These are phyloP conservation scores for Salvia sclarea DNA, from an alignment of 305 asterid species.

Conservation along the genomic window DNA sequence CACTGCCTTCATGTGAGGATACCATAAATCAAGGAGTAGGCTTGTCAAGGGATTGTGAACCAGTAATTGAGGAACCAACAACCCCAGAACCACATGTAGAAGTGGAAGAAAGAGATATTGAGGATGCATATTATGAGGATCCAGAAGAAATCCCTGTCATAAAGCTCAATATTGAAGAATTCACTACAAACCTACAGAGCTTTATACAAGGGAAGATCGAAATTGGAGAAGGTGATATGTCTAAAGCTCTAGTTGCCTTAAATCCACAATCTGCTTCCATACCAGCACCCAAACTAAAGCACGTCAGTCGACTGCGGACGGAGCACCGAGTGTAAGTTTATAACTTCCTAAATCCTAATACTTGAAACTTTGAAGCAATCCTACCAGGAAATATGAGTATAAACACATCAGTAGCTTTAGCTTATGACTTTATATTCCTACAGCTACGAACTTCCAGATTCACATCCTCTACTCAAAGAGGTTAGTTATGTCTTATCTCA, in stretches of 20 bases:
- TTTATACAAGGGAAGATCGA: constrained; percentile 61
- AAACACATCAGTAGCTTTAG: constrained; percentile 32
- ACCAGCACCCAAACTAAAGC: constrained; percentile 78
- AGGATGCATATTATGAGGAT: constrained; percentile 79
- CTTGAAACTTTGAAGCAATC: background rate
- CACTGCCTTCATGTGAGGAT: constrained; percentile 48
- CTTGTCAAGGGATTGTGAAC: constrained; percentile 48
- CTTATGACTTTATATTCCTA: constrained; percentile 36
- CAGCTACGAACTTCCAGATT: constrained; percentile 91
- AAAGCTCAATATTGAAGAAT: constrained; percentile 70
- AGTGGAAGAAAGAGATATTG: constrained; percentile 68
- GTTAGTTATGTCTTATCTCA: constrained; percentile 49
- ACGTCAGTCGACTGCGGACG: constrained; percentile 76
- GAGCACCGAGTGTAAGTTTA: constrained; percentile 92
- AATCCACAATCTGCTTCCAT: constrained; percentile 67
- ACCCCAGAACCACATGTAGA: constrained; percentile 68
- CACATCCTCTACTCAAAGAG: constrained; percentile 71
- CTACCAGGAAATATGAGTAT: background rate
- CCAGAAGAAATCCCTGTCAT: constrained; percentile 91
- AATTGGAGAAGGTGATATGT: constrained; percentile 66
- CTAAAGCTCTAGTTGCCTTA: constrained; percentile 82
- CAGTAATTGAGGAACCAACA: constrained; percentile 77
- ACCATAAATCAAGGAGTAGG: constrained; percentile 34
- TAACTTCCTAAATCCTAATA: constrained; percentile 15
- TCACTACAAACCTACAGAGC: constrained; percentile 59